Base-by-base conservation (phyloP, 129 eudicot genomes). In the Deinandra increscens region DNA sequence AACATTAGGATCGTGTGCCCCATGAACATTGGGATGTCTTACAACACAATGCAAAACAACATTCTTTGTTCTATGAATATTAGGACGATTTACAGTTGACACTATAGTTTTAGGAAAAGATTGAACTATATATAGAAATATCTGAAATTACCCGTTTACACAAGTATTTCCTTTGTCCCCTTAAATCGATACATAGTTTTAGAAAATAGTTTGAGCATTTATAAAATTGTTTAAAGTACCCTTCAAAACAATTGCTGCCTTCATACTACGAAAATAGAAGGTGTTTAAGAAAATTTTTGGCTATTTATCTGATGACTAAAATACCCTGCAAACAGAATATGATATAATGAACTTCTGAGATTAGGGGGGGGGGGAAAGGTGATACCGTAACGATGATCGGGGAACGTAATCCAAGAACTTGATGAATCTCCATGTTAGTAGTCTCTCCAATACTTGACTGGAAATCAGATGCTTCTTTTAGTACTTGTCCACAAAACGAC, bases 381-480 rank as follows among this genome's bases (percentile, higher is more conserved):
- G 12, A 34, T 80, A 93, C 99, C 97, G 84, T 89, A 18, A 89
- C 95, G 42, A 89, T 85, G 64, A 93, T 74, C 7, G 99, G 99
- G 77, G 99, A 93, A 23, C 99, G 95, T 55, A 93, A 81, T 68
- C 91, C 99, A 9, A 93, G 84, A 78, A 93, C 95, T 82, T 81
- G 86, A 81, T 93, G 99, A 70, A 85, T 79, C 55, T 93, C 97
- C 95, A 93, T 87, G 69, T 85, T 85, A 56, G 84, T 77, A 8
- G 86, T 68, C 74, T 87, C 97, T 51, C 87, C 95, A 33, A 82
- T 69, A 81, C 87, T 79, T 36, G 97, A 81, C 65, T 89, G 99
- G 79, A 93, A 93, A 20, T 93, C 95, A 78, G 99, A 93, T 45
- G 99, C 93, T 81, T 93, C 99, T 70, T 83, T 81, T 54, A 93